Evolutionary conservation across 2,329 filamentous ascomycete species (phyloP), one percentile per base, ranked within the genome.

Genomic region (Chrysoporthe cubensis): DNA sequence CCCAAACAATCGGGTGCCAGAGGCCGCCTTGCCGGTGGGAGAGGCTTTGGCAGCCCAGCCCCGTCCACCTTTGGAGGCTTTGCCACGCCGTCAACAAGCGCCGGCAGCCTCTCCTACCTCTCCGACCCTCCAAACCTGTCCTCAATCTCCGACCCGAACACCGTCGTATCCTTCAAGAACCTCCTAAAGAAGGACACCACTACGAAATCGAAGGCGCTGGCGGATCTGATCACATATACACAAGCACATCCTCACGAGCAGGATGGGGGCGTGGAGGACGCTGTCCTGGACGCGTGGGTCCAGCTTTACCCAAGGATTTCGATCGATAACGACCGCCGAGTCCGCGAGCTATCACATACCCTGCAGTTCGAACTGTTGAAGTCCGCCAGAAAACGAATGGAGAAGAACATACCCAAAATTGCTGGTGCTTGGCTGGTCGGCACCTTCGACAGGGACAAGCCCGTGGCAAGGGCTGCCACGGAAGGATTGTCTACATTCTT

Each of bases 381-480:
- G 71, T 87, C 86, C 4, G 84, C 85, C 5, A 91, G 93, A 61
- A 97, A 96, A 82, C 88, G 94, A 70, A 92, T 97, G 80, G 93
- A 93, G 70, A 92, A 88, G 71, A 85, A 91, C 73, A 84, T 99
- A 70, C 89, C 93, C 14, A 89, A 87, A 69, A 84, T 96, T 46
- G 89, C 96, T 58, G 94, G 91, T 11, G 86, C 93, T n/a, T 99
- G 96, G 96, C 85, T 98, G 14, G 91, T 92, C 8, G 96, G 95
- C 0, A 87, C 91, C 1, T 97, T 94, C 76, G 96, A 99, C 77
- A 91, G 88, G 72, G 95, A 99, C 75, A 88, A 89, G 66, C 85
- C 85, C 21, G 93, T 94, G 16, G 85, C 91, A 8, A 88, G 89
- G 67, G 88, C 92, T n/a, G 94, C 94, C 1, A 85, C 87, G 68